Evolutionary conservation across 441 rosid genomes (phyloP).

Genomic region (Croton laevigatus): DNA sequence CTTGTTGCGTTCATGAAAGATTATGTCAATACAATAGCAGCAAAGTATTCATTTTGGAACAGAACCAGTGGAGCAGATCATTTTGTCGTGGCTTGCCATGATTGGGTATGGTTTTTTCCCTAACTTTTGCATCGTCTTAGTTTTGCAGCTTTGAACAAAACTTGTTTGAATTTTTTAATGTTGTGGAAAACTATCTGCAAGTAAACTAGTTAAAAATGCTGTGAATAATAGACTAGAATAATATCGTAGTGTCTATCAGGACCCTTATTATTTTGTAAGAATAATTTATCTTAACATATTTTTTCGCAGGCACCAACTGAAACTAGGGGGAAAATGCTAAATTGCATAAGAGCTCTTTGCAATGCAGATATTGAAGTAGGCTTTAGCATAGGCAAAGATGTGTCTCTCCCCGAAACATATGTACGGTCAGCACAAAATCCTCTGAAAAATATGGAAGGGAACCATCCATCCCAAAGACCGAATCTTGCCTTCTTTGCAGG

Average conservation of each 20-base stretch:
- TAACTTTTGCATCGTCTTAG: not conserved
- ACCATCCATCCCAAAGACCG: slow-evolving; percentile 53
- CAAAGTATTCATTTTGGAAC: slow-evolving; percentile 55
- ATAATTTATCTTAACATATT: not conserved
- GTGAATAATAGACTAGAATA: not conserved
- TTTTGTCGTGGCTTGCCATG: slow-evolving; percentile 78
- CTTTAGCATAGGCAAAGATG: slow-evolving; percentile 72
- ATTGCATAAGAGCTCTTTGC: slow-evolving; percentile 81
- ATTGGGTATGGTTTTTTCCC: slow-evolving; percentile 52
- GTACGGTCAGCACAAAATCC: slow-evolving; percentile 52
- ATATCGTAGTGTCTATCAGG: not conserved
- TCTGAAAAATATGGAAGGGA: slow-evolving; percentile 55
- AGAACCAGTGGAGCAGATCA: slow-evolving; percentile 79
- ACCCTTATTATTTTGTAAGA: not conserved
- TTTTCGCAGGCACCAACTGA: slow-evolving; percentile 71
- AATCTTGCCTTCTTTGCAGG: slow-evolving; percentile 84
- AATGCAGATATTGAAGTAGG: slow-evolving; percentile 82
- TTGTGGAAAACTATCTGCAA: not conserved
- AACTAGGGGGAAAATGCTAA: slow-evolving; percentile 59
- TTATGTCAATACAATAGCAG: slow-evolving; percentile 49
- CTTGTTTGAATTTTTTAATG: not conserved
- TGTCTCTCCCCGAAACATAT: slow-evolving; percentile 71
- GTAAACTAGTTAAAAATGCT: not conserved
- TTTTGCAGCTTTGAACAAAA: not conserved
- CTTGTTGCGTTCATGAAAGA: slow-evolving; percentile 54